Conservation (phyloP, 495 filamentous ascomycete genomes). For the Penicillium maclennaniae region DNA sequence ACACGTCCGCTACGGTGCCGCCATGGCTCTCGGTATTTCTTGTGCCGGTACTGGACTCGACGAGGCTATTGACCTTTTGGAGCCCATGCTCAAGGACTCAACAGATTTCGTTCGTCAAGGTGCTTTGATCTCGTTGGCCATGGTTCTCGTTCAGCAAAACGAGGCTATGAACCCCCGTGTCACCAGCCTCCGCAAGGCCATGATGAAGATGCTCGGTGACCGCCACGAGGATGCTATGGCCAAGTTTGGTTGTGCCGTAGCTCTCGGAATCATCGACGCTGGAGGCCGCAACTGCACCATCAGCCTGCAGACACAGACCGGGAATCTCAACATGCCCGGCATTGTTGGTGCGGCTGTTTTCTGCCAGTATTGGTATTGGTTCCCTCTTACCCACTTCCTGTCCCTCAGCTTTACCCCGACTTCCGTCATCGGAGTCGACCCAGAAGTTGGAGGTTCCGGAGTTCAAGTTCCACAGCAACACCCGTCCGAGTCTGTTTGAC, state of each 20-base stretch:
- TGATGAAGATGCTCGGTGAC: constrained; percentile 88
- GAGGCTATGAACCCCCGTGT: constrained; percentile 93
- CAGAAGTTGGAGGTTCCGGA: constrained; percentile 89
- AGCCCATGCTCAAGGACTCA: constrained; percentile 99
- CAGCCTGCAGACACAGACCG: constrained; percentile 93
- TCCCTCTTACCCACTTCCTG: constrained; percentile 97
- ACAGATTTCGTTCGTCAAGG: constrained; percentile 98
- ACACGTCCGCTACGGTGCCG: constrained; percentile 95
- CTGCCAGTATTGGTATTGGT: constrained; percentile 99
- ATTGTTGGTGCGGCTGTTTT: constrained; percentile 98
- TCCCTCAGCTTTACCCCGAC: constrained; percentile 91
- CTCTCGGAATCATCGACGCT: constrained; percentile 96
- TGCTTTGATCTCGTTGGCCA: constrained; percentile 88
- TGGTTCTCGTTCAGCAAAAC: constrained; percentile 98
- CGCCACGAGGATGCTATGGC: constrained; percentile 99
- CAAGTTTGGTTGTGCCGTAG: constrained; percentile 92
- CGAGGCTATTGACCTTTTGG: constrained; percentile 93
- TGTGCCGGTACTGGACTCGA: constrained; percentile 96
- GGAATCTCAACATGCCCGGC: constrained; percentile 95
- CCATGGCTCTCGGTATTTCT: constrained; percentile 97
- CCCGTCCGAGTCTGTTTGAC: constrained; percentile 92
- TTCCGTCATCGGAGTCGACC: constrained; percentile 86
- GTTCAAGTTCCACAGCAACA: constrained; percentile 94
- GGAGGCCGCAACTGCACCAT: constrained; percentile 98
- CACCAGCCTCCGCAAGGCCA: constrained; percentile 71